Evolutionary conservation across 345 rosid species (phyloP), one percentile per base, ranked within the genome.

Genomic region (Citrus inodora): DNA sequence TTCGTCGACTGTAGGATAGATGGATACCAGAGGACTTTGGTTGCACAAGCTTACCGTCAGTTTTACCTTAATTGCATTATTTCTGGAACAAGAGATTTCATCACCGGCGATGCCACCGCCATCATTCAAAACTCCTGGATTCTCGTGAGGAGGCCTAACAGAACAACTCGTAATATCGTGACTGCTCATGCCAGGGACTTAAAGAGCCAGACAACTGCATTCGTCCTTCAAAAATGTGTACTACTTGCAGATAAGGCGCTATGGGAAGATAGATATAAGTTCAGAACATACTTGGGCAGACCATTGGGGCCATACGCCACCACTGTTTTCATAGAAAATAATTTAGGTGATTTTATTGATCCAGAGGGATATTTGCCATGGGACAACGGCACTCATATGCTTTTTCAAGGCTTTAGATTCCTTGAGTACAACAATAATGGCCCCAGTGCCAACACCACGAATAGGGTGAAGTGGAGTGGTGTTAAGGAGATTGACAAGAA

Each of bases 11-110:
- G 91, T 80, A 83, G 92, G 59, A 80, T 90, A 38, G 93, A 92
- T 48, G 98, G 91, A 9, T 90, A 80, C 86, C 98, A 93, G 83
- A 92, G 88, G 87, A 88, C 97, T 1, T 78, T 93, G 67, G 86
- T 83, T 72, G 83, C 83, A 58, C 92, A 90, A 74, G 77, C 86
- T 77, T 78, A 83, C 28, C 87, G 93, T 16, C 97, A 90, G 33
- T 92, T 89, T 88, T 92, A 84, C 92, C 86, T 92, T 53, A 87
- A 92, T 80, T 83, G 87, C 35, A 89, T 87, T 70, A 87, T 93
- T 55, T 87, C 98, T 1, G 98, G 95, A 46, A 93, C 97, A 0
- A 79, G 92, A 17, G 97, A 93, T 71, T 93, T 92, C 93, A 87
- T 93, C 88, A 92, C 92, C 79, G 98, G 98, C 0, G 88, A 88